Evolutionary conservation across 257 asterid genomes (phyloP).

Genomic region (Penstemon davidsonii): DNA sequence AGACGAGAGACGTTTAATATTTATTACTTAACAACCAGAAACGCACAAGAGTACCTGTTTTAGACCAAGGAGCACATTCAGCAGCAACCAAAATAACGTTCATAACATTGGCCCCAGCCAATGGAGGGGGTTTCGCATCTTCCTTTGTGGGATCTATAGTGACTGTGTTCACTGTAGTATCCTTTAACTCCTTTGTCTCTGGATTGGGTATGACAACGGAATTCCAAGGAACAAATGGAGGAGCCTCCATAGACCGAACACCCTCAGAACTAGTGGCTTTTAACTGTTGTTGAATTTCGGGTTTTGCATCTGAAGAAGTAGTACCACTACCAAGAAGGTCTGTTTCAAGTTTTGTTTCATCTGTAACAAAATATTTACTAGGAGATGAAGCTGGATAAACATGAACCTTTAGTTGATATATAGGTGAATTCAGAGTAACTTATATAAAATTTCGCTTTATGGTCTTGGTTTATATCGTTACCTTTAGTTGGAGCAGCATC

Average conservation of each 20-base stretch:
- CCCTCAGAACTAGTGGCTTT: constrained; percentile 30
- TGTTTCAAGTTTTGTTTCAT: constrained; percentile 37
- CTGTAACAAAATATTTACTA: constrained; percentile 37
- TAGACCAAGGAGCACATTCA: constrained; percentile 95
- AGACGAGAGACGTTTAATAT: too few species aligned
- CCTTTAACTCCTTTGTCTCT: constrained; percentile 29
- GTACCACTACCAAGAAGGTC: constrained; percentile 28
- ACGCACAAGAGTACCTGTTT: constrained; percentile 64
- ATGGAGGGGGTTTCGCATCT: constrained; percentile 74
- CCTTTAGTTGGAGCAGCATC: constrained; percentile 41
- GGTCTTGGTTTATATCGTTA: constrained; percentile 27
- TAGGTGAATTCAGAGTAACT: constrained; percentile 16
- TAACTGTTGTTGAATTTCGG: constrained; percentile 21
- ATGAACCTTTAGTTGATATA: constrained; percentile 6
- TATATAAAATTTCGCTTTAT: constrained; percentile 8
- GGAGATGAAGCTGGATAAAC: constrained; percentile 28
- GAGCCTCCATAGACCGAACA: constrained; percentile 36
- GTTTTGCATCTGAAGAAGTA: constrained; percentile 28
- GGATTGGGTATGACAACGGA: constrained; percentile 31
- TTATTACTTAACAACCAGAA: too few species aligned
- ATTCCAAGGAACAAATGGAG: constrained; percentile 32
- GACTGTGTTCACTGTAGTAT: constrained; percentile 16
- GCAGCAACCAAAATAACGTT: constrained; percentile 77
- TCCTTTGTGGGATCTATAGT: constrained; percentile 41
- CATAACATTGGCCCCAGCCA: constrained; percentile 90